phyloP scores from a whole-genome alignment of 139 green algal species.

The Tetradesmus obliquus region DNA sequence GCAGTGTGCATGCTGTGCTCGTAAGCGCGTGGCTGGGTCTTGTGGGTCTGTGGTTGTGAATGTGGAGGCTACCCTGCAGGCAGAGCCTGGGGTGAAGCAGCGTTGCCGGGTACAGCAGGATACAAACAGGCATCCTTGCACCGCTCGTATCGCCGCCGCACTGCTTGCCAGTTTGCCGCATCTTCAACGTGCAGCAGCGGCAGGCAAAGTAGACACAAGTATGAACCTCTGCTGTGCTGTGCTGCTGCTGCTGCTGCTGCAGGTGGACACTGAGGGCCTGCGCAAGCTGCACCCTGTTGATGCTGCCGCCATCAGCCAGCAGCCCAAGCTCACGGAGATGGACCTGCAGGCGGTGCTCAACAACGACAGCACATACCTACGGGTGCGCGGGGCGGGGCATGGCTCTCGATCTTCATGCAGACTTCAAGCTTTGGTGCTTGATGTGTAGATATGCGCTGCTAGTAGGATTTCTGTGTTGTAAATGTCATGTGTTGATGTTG shows the following conservation, averaged over 20 bases:
- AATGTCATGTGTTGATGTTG: background rate
- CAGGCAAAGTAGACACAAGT: too few species aligned
- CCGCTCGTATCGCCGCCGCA: too few species aligned
- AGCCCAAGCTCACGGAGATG: conserved; percentile 41
- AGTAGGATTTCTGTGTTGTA: background rate
- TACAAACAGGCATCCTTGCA: too few species aligned
- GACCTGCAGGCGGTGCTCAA: conserved; percentile 33
- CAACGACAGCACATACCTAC: conserved; percentile 43
- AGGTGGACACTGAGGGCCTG: conserved; percentile 19
- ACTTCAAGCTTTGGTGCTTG: background rate
- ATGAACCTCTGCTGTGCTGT: too few species aligned
- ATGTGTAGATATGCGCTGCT: background rate
- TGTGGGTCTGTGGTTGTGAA: too few species aligned
- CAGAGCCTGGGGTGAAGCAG: too few species aligned
- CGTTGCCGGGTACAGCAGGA: too few species aligned
- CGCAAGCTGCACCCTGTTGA: conserved; percentile 33
- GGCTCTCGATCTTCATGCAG: background rate
- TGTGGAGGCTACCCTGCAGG: too few species aligned
- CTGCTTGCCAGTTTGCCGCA: too few species aligned
- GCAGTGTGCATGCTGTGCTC: too few species aligned
- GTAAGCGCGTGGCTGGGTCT: too few species aligned
- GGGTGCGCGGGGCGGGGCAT: background rate
- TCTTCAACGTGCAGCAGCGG: too few species aligned
- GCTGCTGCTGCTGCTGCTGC: background rate
- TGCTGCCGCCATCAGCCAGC: background rate